Percentiles rank a stretch among this genome's conserved stretches.
Evolutionary conservation across 495 filamentous ascomycete species (phyloP).

Genomic region (Penicillium paxilli): DNA sequence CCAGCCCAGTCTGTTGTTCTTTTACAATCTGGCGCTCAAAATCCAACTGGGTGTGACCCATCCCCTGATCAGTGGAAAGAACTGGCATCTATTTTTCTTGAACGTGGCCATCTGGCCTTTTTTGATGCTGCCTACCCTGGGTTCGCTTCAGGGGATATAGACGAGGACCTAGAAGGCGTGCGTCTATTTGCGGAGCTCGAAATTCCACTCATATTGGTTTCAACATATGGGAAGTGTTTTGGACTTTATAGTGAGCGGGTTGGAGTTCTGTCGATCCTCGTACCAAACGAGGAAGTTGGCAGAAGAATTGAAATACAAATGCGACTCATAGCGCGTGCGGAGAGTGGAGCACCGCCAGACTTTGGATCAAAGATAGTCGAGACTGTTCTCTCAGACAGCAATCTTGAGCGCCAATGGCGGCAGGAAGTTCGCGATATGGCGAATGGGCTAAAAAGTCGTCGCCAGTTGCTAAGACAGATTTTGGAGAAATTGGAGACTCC

Average conservation of each 20-base stretch:
- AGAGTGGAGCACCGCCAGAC: conserved; percentile 13
- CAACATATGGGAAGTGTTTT: conserved; percentile 19
- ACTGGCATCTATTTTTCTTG: conserved; percentile 8
- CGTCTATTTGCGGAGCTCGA: conserved; percentile 12
- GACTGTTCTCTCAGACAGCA: conserved; percentile 8
- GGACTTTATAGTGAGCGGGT: conserved; percentile 20
- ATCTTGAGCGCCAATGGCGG: conserved; percentile 11
- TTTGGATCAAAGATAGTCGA: conserved; percentile 17
- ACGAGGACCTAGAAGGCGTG: conserved; percentile 9
- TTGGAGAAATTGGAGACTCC: conserved; percentile 16
- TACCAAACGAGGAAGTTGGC: conserved; percentile 8
- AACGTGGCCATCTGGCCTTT: conserved; percentile 18
- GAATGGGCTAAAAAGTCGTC: conserved; percentile 6
- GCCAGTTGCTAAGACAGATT: conserved; percentile 1
- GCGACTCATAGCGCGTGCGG: conserved; percentile 10
- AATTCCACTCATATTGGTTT: conserved; percentile 14
- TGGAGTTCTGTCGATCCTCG: conserved; percentile 11
- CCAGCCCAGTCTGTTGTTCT: conserved; percentile 19
- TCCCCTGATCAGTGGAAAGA: conserved; percentile 12
- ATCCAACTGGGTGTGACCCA: conserved; percentile 19
- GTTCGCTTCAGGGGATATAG: conserved; percentile 17
- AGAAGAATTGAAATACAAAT: conserved; percentile 7
- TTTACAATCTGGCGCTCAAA: conserved; percentile 16
- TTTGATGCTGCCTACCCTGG: conserved; percentile 19
- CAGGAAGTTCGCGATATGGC: conserved; percentile 15